Evolutionary conservation across 2,329 filamentous ascomycete species (phyloP).

Genomic region (Fusarium nurragi): DNA sequence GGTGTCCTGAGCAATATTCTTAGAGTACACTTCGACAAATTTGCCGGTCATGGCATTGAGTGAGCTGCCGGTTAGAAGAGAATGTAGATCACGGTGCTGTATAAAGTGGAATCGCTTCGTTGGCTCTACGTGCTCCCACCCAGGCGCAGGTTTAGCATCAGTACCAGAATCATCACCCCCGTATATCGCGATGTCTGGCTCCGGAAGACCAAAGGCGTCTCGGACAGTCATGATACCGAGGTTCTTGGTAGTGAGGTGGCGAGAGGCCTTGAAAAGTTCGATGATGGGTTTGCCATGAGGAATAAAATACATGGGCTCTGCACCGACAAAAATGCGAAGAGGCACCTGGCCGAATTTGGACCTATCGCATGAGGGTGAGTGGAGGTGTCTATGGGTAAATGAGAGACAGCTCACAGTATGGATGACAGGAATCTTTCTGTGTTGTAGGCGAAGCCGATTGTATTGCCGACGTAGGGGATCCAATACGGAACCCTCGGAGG

Average conservation of each 20-base stretch:
- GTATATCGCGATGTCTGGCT: conserved; percentile 12
- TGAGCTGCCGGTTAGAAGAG: conserved; percentile 4
- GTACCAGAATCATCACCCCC: conserved; percentile 13
- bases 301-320: conserved; percentile 33
- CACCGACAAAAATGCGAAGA: conserved; percentile 26
- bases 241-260: conserved; percentile 24
- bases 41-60: conserved; percentile 11
- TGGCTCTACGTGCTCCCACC: conserved; percentile 23
- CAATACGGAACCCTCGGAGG: conserved; percentile 30
- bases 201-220: conserved; percentile 30
- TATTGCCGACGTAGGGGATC: conserved; percentile 29
- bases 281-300: conserved; percentile 26
- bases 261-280: conserved; percentile 27
- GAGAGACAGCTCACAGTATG: not conserved
- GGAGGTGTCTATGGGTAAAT: rapidly evolving
- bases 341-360: conserved; percentile 32
- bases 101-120: conserved; percentile 18
- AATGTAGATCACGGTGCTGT: conserved; percentile 25
- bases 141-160: conserved; percentile 19
- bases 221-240: conserved; percentile 28
- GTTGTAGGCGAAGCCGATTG: conserved; percentile 25
- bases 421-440: conserved; percentile 27
- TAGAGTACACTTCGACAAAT: conserved; percentile 18
- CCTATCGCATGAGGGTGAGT: conserved; percentile 6
- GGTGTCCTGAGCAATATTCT: not conserved